These are phyloP conservation scores for Dovyalis caffra DNA, from an alignment of 345 rosid genomes.

Conservation along the genomic window DNA sequence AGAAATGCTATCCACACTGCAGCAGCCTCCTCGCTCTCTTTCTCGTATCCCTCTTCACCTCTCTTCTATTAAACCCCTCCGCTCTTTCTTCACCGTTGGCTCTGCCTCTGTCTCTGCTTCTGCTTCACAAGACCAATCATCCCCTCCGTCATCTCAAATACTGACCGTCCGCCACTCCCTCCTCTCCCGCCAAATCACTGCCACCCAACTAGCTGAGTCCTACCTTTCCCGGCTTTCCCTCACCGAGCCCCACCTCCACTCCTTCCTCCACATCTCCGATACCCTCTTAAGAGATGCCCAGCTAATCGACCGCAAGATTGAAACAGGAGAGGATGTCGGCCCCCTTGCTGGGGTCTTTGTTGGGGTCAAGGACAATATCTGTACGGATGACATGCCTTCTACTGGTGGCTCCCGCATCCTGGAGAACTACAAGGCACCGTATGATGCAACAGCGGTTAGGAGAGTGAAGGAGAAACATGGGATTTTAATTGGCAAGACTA, in stretches of 20 bases:
- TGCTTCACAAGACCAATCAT: constrained; percentile 26
- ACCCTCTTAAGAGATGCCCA: constrained; percentile 52
- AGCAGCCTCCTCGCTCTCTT: constrained; percentile 22
- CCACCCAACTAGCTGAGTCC: constrained; percentile 66
- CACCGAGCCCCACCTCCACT: constrained; percentile 72
- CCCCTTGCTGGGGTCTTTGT: constrained; percentile 79
- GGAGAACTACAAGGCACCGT: constrained; percentile 69
- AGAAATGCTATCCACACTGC: constrained; percentile 13
- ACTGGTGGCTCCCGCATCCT: constrained; percentile 80
- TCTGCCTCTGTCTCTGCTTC: constrained; percentile 15
- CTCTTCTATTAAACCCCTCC: constrained; percentile 7
- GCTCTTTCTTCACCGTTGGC: constrained; percentile 18
- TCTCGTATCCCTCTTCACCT: constrained; percentile 43
- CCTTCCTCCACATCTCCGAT: constrained; percentile 72
- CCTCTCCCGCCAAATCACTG: constrained; percentile 59
- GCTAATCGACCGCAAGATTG: constrained; percentile 47
- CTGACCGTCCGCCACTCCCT: constrained; percentile 70
- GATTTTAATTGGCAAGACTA: constrained; percentile 84
- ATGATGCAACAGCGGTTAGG: constrained; percentile 75
- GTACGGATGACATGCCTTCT: constrained; percentile 85
- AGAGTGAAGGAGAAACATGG: constrained; percentile 65
- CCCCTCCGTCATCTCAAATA: constrained; percentile 53
- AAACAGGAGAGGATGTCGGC: constrained; percentile 57
- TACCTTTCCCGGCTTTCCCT: constrained; percentile 61
- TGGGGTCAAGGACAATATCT: constrained; percentile 82